A percentile compares a stretch with the other conserved stretches of the same genome.
phyloP scores from a whole-genome alignment of 2,329 filamentous ascomycete genomes.

The Alternaria sp. region DNA sequence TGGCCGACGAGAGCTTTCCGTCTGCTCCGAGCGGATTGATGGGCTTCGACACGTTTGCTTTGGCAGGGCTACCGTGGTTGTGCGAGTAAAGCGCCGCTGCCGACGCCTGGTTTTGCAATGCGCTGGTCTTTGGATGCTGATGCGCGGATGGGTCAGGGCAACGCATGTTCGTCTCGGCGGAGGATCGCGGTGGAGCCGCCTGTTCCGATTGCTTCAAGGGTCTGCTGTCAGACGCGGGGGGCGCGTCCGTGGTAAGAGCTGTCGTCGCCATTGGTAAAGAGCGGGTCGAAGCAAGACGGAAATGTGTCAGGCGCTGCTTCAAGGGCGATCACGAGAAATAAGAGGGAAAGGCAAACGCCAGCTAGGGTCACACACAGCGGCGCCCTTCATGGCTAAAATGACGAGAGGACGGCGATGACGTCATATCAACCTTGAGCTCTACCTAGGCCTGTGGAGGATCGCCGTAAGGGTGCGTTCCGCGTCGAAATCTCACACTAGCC shows the following conservation, averaged over 20 bases:
- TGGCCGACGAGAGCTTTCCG: constrained; percentile 63
- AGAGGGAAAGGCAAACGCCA: neutral
- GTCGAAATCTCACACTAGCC: constrained; percentile 3
- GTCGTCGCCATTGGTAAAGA: constrained; percentile 34
- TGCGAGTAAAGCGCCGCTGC: constrained; percentile 66
- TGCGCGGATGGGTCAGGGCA: constrained; percentile 56
- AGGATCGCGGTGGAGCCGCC: constrained; percentile 29
- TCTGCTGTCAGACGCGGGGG: constrained; percentile 29
- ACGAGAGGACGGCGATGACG: constrained; percentile 38
- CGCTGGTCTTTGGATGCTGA: constrained; percentile 37
- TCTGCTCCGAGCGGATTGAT: constrained; percentile 56
- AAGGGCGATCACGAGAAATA: neutral
- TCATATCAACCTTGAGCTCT: constrained; percentile 22
- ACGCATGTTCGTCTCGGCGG: constrained; percentile 29
- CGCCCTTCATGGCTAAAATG: constrained; percentile 31
- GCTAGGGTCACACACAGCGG: constrained; percentile 4
- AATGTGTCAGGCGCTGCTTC: neutral
- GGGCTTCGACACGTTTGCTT: constrained; percentile 22
- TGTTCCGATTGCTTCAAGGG: constrained; percentile 26
- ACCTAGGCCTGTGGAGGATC: constrained; percentile 19
- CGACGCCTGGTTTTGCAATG: constrained; percentile 61
- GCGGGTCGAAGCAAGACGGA: neutral
- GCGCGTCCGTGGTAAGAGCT: constrained; percentile 24
- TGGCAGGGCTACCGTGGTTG: constrained; percentile 41
- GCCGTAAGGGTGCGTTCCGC: constrained; percentile 14